Evolutionary conservation across 169 alveolate genomes (phyloP), one percentile per base, ranked within the genome.

Genomic region (Plasmodium blacklocki): DNA sequence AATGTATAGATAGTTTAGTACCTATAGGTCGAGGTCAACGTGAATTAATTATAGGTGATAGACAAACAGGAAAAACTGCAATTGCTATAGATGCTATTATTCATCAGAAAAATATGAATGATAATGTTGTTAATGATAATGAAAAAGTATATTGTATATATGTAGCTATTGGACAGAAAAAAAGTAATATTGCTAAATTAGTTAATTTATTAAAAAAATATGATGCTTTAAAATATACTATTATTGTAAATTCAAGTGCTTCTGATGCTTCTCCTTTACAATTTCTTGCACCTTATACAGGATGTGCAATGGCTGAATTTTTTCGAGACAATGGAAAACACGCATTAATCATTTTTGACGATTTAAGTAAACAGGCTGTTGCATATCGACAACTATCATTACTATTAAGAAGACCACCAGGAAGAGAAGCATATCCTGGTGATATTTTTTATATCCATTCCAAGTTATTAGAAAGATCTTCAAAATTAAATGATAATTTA

Each of bases 11-110:
- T 95, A 95, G 99, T 62, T 94, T 98, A 32, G 99, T 98, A 32
- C 99, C 99, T 3, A 98, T 98, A 73, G 99, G 99, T 50, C 95
- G 99, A 85, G 99, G 99, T 26, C 99, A 98, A 92, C 97, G 99
- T 86, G 99, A 98, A 96, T 96, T 98, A 62, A 98, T 98, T 88
- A 97, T 98, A 76, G 99, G 99, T 19, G 99, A 98, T 93, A 97
- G 99, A 85, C 98, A 98, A 92, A 98, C 99, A 15, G 99, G 99
- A 7, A 98, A 98, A 89, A 98, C 99, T 8, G 98, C 99, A 39
- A 94, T 98, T 59, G 99, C 99, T 15, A 73, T 97, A 11, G 99
- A 98, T 93, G 96, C 99, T 26, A 98, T 98, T 39, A 70, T 98
- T 74, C 98, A 98, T 93, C 99, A 98, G 93, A 97, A 96, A 92